These are phyloP conservation scores for Penicillium fimorum DNA, from an alignment of 495 filamentous ascomycete genomes.

Conservation along the genomic window DNA sequence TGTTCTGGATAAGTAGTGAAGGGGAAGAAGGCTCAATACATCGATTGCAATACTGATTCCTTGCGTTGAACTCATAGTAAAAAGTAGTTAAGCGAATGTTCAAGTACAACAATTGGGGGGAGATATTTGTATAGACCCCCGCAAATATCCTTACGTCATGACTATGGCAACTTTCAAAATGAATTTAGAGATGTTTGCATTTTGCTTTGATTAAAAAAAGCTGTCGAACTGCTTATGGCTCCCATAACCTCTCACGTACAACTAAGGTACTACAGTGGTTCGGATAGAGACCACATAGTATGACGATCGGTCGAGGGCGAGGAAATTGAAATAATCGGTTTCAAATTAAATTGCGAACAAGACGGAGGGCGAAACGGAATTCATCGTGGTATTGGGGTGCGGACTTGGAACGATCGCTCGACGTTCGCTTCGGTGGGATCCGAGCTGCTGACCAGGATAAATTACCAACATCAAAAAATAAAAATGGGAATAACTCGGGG, in stretches of 20 bases:
- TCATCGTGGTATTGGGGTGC: slow-evolving; percentile 37
- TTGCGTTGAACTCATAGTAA: background rate
- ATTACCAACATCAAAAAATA: slow-evolving; percentile 27
- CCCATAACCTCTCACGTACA: background rate
- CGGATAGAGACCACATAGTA: slow-evolving; percentile 6
- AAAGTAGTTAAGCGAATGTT: background rate
- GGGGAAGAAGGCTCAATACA: slow-evolving; percentile 10
- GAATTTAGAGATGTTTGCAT: too few relatives aligned
- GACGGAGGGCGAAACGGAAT: slow-evolving; percentile 35
- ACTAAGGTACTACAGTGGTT: slow-evolving; percentile 18
- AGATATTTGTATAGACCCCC: too few relatives aligned
- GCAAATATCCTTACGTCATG: slow-evolving; percentile 1
- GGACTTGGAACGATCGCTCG: slow-evolving; percentile 36
- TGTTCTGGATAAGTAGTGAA: background rate
- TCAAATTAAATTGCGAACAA: slow-evolving; percentile 39
- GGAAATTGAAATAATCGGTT: slow-evolving; percentile 28
- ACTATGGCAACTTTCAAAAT: background rate
- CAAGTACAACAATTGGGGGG: background rate
- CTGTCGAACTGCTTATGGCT: background rate
- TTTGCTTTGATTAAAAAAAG: background rate
- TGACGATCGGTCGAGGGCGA: slow-evolving; percentile 33
- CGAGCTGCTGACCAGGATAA: slow-evolving; percentile 46
- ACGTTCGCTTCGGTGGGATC: slow-evolving; percentile 42
- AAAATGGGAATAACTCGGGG: slow-evolving; percentile 11
- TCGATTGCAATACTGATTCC: slow-evolving; percentile 31